Evolutionary conservation across 352 stramenopile species (phyloP).

Genomic region (Pythium periplocum): DNA sequence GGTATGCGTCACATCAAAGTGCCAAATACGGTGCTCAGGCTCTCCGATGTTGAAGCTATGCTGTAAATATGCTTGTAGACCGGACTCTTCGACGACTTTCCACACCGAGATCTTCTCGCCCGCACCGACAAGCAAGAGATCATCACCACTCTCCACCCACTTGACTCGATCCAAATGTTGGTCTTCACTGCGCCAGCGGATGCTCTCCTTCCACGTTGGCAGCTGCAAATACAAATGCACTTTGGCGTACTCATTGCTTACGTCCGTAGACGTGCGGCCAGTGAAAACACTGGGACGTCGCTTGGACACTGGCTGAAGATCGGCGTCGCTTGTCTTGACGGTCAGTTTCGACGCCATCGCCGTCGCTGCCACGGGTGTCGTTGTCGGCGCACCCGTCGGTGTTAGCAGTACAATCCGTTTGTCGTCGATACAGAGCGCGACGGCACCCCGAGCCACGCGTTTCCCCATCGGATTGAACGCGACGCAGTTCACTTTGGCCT

Average conservation of each 20-base stretch:
- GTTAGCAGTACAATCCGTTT: constrained; percentile 59
- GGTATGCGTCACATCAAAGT: constrained; percentile 62
- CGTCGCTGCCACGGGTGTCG: constrained; percentile 9
- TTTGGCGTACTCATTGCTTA: constrained; percentile 46
- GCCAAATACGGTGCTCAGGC: constrained; percentile 21
- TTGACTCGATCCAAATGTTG: constrained; percentile 42
- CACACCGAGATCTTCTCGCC: constrained; percentile 74
- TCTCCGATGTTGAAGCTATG: constrained; percentile 45
- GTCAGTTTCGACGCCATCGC: constrained; percentile 12
- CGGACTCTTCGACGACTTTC: constrained; percentile 78
- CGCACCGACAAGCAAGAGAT: constrained; percentile 60
- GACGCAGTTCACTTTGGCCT: constrained; percentile 41
- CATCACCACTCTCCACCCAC: constrained; percentile 69
- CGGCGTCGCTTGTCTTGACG: constrained; percentile 14
- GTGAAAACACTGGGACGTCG: constrained; percentile 12
- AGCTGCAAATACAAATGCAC: constrained; percentile 66
- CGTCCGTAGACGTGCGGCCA: constrained; percentile 6
- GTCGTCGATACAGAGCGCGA: constrained; percentile 61
- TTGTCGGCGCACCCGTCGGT: constrained; percentile 16
- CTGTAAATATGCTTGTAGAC: constrained; percentile 69
- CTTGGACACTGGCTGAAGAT: constrained; percentile 14
- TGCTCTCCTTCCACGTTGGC: constrained; percentile 60
- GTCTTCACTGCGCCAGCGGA: constrained; percentile 69
- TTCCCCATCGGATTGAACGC: constrained; percentile 43
- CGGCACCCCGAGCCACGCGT: constrained; percentile 40